Base-by-base conservation (phyloP, 495 filamentous ascomycete genomes). In the Amphirosellinia nigrospora region DNA sequence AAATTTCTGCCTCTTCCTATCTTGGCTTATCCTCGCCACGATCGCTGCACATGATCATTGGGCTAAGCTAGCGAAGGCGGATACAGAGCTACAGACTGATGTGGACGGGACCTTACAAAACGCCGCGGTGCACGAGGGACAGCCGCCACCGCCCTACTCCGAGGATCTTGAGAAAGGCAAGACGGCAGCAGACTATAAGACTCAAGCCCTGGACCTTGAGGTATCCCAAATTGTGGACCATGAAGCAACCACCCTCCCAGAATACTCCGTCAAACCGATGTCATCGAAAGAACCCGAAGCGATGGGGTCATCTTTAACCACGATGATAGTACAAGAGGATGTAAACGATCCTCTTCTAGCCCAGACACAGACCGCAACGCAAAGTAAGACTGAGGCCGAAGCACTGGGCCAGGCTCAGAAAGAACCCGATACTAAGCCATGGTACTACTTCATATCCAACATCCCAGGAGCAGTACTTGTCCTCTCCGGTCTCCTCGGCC, bases 111-210 rank as follows among this genome's bases (percentile, higher is more conserved):
- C 53, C n/a, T 32, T 16, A 58, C 23, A 36, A 34, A 36, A 9
- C 8, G 15, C 30, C 15, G 36, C 53, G 30, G 15, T 19, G 8
- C 28, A 58, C 10, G 53, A 58, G 7, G 53, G 7, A 3, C 34
- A 58, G 21, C 53, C 53, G 21, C 53, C 53, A 13, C 53, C 53
- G 6, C 10, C 53, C 15, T 58, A 58, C 53, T 58, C 53, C 9
- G 30, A 58, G 15, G 53, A 58, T n/a, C 53, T 30, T 4, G 30
- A 58, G 26, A 58, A 16, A 58, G 53, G 26, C 53, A 30, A 58
- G 13, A 16, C 28, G 53, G 3, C 13, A 8, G 10, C n/a, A 58
- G 15, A n/a, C 30, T 28, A 58, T 34, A 13, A 32, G 28, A 16
- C 26, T 15, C 53, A 36, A 58, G 30, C 30, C 16, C n/a, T 30